phyloP scores from a whole-genome alignment of 768 basidiomycete genomes.

The Gymnopilus junonius region DNA sequence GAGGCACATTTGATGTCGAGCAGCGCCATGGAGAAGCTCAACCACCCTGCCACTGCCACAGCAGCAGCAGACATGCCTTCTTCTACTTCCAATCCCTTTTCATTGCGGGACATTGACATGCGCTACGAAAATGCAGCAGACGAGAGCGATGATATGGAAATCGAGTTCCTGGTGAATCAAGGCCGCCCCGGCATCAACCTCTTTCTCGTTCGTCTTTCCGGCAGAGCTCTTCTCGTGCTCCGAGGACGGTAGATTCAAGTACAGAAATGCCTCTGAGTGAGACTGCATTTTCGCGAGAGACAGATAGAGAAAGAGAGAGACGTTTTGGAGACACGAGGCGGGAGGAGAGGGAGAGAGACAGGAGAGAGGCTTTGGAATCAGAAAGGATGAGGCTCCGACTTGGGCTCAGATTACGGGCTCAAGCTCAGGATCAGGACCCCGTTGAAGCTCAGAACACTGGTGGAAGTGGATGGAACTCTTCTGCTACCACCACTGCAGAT shows the following conservation, averaged over 20 bases:
- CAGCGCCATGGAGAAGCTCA: neutral
- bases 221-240: neutral
- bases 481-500: no score
- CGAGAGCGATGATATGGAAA: neutral
- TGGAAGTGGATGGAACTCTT: neutral
- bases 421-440: neutral
- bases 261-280: neutral
- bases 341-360: neutral
- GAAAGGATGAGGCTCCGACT: neutral
- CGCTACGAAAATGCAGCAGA: neutral
- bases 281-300: neutral
- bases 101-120: neutral
- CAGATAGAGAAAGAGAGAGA: no score
- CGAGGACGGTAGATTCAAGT: neutral
- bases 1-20: slow-evolving; percentile 16
- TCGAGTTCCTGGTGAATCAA: neutral
- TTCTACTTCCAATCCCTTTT: neutral
- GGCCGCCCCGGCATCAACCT: neutral
- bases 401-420: neutral
- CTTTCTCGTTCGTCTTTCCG: neutral
- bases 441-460: neutral
- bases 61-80: neutral
- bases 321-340: neutral
- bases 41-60: neutral
- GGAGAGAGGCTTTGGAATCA: neutral